Percentiles rank a stretch among this genome's conserved stretches.
Conservation (phyloP, 371 early-diverging fungal species). For the Amoeboaphelidium occidentale region DNA sequence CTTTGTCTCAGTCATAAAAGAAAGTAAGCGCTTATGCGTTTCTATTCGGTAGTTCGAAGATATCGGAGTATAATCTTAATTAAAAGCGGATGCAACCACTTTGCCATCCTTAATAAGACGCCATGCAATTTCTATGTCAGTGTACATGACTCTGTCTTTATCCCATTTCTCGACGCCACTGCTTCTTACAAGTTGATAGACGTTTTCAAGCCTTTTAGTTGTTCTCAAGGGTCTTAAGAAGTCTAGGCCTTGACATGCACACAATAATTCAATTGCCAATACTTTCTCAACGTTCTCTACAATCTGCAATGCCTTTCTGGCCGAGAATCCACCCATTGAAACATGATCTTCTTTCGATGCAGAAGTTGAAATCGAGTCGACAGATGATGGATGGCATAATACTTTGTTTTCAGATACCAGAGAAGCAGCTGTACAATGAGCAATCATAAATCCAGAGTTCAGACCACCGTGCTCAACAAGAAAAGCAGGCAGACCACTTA, state of each 20-base stretch:
- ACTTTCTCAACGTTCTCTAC: slow-evolving; percentile 4
- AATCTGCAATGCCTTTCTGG: slow-evolving; percentile 1
- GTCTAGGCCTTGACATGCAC: slow-evolving; percentile 3
- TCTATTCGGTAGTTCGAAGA: too few relatives aligned
- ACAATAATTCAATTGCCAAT: slow-evolving; percentile 1
- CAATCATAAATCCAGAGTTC: slow-evolving; percentile 5
- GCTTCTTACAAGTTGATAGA: background rate
- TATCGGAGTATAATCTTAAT: too few relatives aligned
- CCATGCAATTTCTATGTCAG: background rate
- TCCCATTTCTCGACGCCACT: background rate
- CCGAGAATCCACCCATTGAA: slow-evolving; percentile 4
- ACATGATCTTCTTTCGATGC: slow-evolving; percentile 5
- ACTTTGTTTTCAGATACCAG: slow-evolving; percentile 3
- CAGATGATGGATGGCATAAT: slow-evolving; percentile 1
- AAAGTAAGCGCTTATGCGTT: too few relatives aligned
- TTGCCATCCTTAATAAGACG: background rate
- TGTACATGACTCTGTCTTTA: background rate
- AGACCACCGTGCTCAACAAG: slow-evolving; percentile 3
- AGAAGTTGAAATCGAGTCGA: slow-evolving; percentile 4
- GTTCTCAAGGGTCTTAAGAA: slow-evolving; percentile 2
- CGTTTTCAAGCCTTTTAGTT: background rate
- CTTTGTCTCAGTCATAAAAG: too few relatives aligned
- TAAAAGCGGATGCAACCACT: too few relatives aligned
- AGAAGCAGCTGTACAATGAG: slow-evolving; percentile 4
- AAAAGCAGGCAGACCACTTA: slow-evolving; percentile 3